Evolutionary conservation across 2,329 filamentous ascomycete genomes (phyloP).

Genomic region (Diaporthe citriasiana): DNA sequence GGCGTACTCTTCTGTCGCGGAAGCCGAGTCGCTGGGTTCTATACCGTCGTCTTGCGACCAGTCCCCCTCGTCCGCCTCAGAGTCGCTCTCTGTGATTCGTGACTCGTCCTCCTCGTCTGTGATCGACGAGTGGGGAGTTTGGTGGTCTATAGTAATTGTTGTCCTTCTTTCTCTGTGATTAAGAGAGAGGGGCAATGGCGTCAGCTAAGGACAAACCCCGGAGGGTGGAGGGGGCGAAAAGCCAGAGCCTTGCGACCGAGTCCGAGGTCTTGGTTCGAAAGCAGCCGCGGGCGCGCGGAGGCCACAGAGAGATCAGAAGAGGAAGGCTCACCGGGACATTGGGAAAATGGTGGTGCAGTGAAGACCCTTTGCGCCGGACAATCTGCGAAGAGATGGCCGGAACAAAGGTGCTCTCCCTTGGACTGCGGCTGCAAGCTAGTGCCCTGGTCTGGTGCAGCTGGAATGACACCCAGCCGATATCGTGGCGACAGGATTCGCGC

Average conservation of each 20-base stretch:
- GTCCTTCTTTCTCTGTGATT: conserved; percentile 40
- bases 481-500: conserved; percentile 31
- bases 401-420: conserved; percentile 55
- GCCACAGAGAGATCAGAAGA: conserved; percentile 11
- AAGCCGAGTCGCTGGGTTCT: conserved; percentile 72
- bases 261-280: conserved; percentile 2
- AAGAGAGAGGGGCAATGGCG: not conserved
- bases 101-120: conserved; percentile 59
- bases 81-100: conserved; percentile 52
- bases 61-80: conserved; percentile 54
- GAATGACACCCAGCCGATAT: conserved; percentile 38
- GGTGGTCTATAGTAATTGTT: conserved; percentile 47
- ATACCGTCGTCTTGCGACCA: conserved; percentile 63
- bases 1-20: conserved; percentile 56
- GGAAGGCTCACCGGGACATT: conserved; percentile 50
- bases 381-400: conserved; percentile 60
- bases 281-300: not conserved
- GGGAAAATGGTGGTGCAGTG: conserved; percentile 48
- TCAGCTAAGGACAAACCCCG: conserved; percentile 23
- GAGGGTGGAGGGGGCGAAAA: not conserved
- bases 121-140: conserved; percentile 51
- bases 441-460: conserved; percentile 28
- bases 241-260: not conserved
- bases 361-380: conserved; percentile 62
- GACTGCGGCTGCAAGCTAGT: conserved; percentile 19